Base-by-base conservation (phyloP, 2,329 filamentous ascomycete species). In the Boeremia lycopersici region DNA sequence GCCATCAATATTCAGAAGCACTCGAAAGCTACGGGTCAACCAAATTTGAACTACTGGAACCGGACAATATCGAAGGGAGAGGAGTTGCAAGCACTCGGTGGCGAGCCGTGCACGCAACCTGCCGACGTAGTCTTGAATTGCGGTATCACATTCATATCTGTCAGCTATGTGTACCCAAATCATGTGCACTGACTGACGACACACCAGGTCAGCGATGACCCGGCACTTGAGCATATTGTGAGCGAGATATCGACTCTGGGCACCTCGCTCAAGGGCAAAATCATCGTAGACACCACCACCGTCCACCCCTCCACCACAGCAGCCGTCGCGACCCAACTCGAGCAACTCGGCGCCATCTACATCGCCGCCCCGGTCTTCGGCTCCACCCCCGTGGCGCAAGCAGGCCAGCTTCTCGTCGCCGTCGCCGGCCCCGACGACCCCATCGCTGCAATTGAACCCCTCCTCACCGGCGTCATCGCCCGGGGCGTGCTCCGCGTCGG, bases 331-430 rank as follows among this genome's bases (percentile, higher is more conserved):
- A 42, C 50, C 0, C 65, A 63, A 0, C 60, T 83, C 0, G 43
- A 51, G 0, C 2, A 60, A 54, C 4, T 60, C 53, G 10, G 70
- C 0, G 77, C 71, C 2, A 48, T 54, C 3, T 81, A 81, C 42
- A 64, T 82, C 26, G 75, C 79, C 0, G 65, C 67, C 0, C 81
- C 81, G 0, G 81, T 83, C 0, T 84, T 83, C 52, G 81, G 81
- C 6, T 79, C 80, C 3, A 81, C 79, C 0, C 76, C 80, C 0
- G 73, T 81, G n/a, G 81, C 81, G 0, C 74, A 72, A 0, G 65
- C 77, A 13, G 81, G 79, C 0, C 71, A 77, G 35, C 69, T 83
- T 1, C 67, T 84, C n/a, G 77, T 81, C 48, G 75, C 79, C 0
- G 56, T 80, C 6, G 79, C 79, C 0, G 81, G 81, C 0, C 72